These are phyloP conservation scores for Eucalyptus viminalis DNA, from an alignment of 345 rosid species.

Conservation along the genomic window DNA sequence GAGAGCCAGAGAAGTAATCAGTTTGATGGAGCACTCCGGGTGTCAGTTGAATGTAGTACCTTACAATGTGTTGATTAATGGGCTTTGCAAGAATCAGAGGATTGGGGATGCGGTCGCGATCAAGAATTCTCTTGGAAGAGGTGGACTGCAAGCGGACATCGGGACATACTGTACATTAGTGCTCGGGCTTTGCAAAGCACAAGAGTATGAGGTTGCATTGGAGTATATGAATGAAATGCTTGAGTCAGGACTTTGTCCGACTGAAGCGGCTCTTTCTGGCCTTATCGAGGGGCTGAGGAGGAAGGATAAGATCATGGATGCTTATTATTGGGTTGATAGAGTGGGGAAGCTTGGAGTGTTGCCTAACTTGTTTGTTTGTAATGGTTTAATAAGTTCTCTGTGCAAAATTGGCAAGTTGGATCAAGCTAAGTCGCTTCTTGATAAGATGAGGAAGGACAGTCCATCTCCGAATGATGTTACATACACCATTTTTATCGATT, in stretches of 20 bases:
- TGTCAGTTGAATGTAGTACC: slow-evolving; percentile 41
- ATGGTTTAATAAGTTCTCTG: slow-evolving; percentile 60
- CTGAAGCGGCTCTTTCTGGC: slow-evolving; percentile 56
- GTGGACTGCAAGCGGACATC: slow-evolving; percentile 37
- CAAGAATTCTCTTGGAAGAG: slow-evolving; percentile 34
- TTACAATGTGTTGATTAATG: slow-evolving; percentile 72
- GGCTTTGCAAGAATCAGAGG: slow-evolving; percentile 66
- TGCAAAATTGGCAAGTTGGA: slow-evolving; percentile 47
- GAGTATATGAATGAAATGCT: slow-evolving; percentile 66
- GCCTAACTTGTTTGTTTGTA: slow-evolving; percentile 67
- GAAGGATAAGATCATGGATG: slow-evolving; percentile 40
- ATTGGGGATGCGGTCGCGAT: slow-evolving; percentile 55
- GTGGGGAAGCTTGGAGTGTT: slow-evolving; percentile 25
- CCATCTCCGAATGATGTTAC: slow-evolving; percentile 50
- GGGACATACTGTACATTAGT: slow-evolving; percentile 70
- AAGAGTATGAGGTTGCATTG: slow-evolving; percentile 39
- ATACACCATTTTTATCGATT: slow-evolving; percentile 64
- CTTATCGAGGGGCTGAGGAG: slow-evolving; percentile 68
- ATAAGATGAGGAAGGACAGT: slow-evolving; percentile 35
- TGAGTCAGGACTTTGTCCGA: slow-evolving; percentile 39
- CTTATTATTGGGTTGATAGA: slow-evolving; percentile 42
- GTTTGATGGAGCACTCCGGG: slow-evolving; percentile 39
- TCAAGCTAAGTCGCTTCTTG: slow-evolving; percentile 56
- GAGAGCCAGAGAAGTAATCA: slow-evolving; percentile 51
- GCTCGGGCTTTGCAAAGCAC: slow-evolving; percentile 59